Evolutionary conservation across 164 flowering plant species (phyloP).

Genomic region (Cinnamomum micranthum): DNA sequence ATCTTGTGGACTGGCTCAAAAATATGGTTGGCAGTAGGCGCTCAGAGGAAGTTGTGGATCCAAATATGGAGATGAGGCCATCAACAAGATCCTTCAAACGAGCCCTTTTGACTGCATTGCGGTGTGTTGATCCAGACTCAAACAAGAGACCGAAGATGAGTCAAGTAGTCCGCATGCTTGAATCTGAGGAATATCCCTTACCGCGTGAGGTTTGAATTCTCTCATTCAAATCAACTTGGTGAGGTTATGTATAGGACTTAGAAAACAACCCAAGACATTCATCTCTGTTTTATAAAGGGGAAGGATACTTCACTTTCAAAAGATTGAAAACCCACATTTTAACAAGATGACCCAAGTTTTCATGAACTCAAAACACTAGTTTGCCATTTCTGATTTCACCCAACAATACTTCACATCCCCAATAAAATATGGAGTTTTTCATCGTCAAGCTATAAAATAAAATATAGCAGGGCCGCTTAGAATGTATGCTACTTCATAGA

Average conservation of each 20-base stretch:
- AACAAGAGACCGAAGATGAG: conserved; percentile 80
- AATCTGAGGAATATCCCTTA: conserved; percentile 74
- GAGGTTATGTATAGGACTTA: background rate
- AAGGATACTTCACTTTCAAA: background rate
- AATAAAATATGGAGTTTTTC: background rate
- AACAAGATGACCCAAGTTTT: no score
- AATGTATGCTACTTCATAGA: background rate
- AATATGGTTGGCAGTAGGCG: conserved; percentile 76
- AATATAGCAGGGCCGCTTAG: background rate
- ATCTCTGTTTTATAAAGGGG: background rate
- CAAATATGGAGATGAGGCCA: conserved; percentile 62
- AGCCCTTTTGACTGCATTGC: conserved; percentile 72
- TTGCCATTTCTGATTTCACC: no score
- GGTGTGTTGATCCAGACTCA: conserved; percentile 77
- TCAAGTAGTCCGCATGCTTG: conserved; percentile 86
- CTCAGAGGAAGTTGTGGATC: conserved; percentile 82
- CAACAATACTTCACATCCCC: background rate
- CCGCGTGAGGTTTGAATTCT: conserved; percentile 55
- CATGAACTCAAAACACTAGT: no score
- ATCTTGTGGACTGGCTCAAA: conserved; percentile 84
- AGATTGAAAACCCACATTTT: no score
- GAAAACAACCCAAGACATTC: background rate
- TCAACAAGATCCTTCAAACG: conserved; percentile 69
- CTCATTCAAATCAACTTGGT: background rate
- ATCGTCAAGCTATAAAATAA: background rate